A percentile compares a stretch with the other conserved stretches of the same genome.
phyloP scores from a whole-genome alignment of 225 moss, liverwort and hornwort species.

The Marchantia polymorpha region DNA sequence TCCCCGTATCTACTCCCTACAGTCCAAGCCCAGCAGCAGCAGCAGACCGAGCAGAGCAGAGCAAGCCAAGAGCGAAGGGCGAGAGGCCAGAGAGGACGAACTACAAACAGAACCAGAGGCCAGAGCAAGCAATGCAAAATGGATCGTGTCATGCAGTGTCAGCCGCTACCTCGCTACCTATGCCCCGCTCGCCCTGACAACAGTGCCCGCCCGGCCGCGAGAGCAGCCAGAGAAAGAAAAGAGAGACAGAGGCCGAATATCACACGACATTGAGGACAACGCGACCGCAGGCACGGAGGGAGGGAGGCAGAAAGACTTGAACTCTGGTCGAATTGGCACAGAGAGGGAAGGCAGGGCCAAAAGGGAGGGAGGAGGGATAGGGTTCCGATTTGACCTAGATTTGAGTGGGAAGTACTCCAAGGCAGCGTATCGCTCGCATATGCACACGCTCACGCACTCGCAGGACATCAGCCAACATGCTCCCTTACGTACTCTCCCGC shows the following conservation, averaged over 20 bases:
- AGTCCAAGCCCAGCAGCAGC: no score
- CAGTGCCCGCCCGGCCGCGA: no score
- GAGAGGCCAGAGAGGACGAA: no score
- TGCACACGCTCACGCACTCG: neutral
- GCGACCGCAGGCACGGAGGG: neutral
- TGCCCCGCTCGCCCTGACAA: no score
- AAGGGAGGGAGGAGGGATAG: no score
- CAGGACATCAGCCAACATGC: neutral
- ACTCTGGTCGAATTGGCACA: no score
- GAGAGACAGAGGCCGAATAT: neutral
- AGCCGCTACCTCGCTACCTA: no score
- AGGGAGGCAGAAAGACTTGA: neutral
- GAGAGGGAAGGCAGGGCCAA: no score
- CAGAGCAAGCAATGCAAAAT: neutral
- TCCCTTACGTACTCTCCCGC: no score
- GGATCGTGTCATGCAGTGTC: neutral
- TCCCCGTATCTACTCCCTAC: neutral
- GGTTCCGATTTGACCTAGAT: neutral
- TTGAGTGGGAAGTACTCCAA: neutral
- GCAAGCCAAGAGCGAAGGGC: neutral
- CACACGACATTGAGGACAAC: neutral
- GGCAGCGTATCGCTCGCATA: neutral
- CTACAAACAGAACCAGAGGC: no score
- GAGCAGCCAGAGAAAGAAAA: neutral
- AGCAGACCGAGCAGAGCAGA: no score